These are phyloP conservation scores for Haplosporangium sp. DNA, from an alignment of 371 early-diverging fungal species.

Conservation along the genomic window DNA sequence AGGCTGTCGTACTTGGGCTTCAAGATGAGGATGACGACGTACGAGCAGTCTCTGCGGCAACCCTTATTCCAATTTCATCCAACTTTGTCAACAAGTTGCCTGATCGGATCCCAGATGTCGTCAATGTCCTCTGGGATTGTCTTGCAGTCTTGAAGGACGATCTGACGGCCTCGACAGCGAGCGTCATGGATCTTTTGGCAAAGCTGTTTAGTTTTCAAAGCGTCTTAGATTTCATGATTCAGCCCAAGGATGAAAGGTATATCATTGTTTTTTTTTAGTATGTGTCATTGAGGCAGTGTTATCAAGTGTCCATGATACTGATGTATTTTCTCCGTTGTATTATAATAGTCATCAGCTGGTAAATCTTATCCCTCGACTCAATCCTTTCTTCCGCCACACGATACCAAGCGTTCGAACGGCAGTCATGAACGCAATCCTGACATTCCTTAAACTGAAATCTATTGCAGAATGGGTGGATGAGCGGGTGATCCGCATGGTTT, in stretches of 20 bases:
- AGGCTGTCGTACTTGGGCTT: conserved; percentile 64
- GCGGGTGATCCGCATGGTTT: conserved; percentile 80
- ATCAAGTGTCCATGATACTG: background rate
- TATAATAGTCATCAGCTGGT: conserved; percentile 62
- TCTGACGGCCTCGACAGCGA: conserved; percentile 91
- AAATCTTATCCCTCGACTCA: conserved; percentile 84
- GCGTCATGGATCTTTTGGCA: conserved; percentile 94
- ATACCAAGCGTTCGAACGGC: conserved; percentile 89
- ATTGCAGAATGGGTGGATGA: conserved; percentile 82
- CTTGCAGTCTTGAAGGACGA: conserved; percentile 88
- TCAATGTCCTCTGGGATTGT: conserved; percentile 88
- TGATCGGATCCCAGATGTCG: conserved; percentile 74
- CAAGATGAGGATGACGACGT: conserved; percentile 94
- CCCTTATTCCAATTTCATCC: conserved; percentile 89
- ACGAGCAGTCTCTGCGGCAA: conserved; percentile 90
- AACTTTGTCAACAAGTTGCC: conserved; percentile 78
- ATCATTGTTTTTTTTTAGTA: background rate
- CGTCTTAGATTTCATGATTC: conserved; percentile 69
- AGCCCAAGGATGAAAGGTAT: conserved; percentile 54
- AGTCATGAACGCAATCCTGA: conserved; percentile 82
- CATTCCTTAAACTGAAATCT: conserved; percentile 78
- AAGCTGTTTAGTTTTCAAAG: conserved; percentile 77
- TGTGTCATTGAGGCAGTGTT: no score
- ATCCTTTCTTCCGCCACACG: conserved; percentile 95
- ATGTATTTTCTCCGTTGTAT: conserved; percentile 25